Evolutionary conservation across 176 grass and related monocot species (phyloP).

Genomic region (Musa acuminata): DNA sequence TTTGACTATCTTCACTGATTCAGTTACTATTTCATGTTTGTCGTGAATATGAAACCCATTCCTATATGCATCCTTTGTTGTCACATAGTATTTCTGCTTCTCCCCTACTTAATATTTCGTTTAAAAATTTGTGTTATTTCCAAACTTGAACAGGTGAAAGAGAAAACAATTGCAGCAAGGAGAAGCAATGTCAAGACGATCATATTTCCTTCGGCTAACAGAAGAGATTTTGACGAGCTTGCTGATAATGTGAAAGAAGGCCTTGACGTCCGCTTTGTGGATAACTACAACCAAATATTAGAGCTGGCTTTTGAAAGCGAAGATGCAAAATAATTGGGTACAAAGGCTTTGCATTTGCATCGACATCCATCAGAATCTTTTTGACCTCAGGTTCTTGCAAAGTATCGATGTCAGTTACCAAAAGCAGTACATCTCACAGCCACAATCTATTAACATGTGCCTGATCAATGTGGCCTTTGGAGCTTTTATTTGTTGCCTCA

Average conservation of each 20-base stretch:
- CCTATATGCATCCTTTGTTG: not conserved
- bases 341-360: too few species aligned
- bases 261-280: slow-evolving; percentile 77
- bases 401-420: too few species aligned
- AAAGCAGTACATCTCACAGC: too few species aligned
- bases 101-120: not conserved
- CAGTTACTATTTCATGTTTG: too few species aligned
- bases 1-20: too few species aligned
- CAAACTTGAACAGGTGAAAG: slow-evolving; percentile 53
- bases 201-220: slow-evolving; percentile 85
- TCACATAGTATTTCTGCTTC: not conserved
- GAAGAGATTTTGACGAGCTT: slow-evolving; percentile 84
- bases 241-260: slow-evolving; percentile 85
- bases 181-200: slow-evolving; percentile 67
- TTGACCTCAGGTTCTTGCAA: too few species aligned
- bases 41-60: too few species aligned
- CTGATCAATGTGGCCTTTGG: too few species aligned
- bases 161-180: slow-evolving; percentile 87
- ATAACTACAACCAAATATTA: slow-evolving; percentile 64
- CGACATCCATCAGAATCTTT: too few species aligned
- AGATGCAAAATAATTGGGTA: not conserved
- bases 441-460: too few species aligned
- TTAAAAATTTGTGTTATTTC: slow-evolving; percentile 2
- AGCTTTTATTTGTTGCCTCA: too few species aligned
- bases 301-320: slow-evolving; percentile 49